Conservation (phyloP, 768 basidiomycete species). For the Collybiopsis confluens region DNA sequence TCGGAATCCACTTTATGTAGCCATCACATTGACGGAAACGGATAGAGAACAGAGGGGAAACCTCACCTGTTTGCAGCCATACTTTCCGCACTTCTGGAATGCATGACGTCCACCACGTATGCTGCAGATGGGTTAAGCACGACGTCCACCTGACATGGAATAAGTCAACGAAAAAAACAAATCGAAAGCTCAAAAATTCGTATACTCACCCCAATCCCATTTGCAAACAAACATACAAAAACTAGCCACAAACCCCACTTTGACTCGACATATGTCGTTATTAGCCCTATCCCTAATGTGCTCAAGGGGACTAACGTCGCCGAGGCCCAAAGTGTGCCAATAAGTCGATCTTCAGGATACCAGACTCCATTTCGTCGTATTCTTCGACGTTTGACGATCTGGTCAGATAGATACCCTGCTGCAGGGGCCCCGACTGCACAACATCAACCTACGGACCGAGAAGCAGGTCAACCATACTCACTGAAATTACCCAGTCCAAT, state of each 20-base stretch:
- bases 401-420: conserved; percentile 57
- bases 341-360: conserved; percentile 68
- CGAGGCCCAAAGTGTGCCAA: conserved; percentile 44
- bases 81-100: conserved; percentile 43
- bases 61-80: conserved; percentile 41
- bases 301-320: conserved; percentile 50
- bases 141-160: conserved; percentile 47
- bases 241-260: conserved; percentile 44
- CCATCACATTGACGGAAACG: no score
- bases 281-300: conserved; percentile 42
- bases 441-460: not conserved
- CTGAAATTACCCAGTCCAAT: conserved; percentile 57
- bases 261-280: conserved; percentile 48
- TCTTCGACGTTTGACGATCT: conserved; percentile 42
- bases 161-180: not conserved
- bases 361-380: conserved; percentile 48
- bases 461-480: conserved; percentile 34
- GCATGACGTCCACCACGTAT: conserved; percentile 47
- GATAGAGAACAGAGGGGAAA: no score
- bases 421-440: conserved; percentile 53
- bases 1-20: conserved; percentile 16
- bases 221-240: conserved; percentile 55
- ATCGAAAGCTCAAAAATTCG: not conserved
- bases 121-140: conserved; percentile 42
- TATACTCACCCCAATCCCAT: conserved; percentile 55